Percentiles rank a stretch among this genome's conserved stretches.
Evolutionary conservation across 1,284 basidiomycete species (phyloP).

Genomic region (Cryptococcus sp.): DNA sequence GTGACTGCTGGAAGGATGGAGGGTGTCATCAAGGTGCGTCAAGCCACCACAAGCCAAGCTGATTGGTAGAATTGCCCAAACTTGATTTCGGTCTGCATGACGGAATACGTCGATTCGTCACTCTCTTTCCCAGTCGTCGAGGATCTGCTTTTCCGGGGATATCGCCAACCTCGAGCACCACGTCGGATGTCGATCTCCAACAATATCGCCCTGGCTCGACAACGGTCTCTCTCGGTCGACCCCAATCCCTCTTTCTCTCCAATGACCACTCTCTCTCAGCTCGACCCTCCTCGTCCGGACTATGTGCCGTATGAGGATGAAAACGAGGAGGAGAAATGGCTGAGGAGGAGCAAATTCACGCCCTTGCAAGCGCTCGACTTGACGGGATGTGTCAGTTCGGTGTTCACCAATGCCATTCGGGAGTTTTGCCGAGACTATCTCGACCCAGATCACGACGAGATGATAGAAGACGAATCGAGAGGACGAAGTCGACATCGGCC

Average conservation of each 20-base stretch:
- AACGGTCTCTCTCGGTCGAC: constrained; percentile 26
- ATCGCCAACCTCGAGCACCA: constrained; percentile 27
- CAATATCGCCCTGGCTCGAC: constrained; percentile 17
- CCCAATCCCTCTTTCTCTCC: constrained; percentile 14
- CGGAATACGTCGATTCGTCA: constrained; percentile 92
- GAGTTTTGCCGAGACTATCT: constrained; percentile 75
- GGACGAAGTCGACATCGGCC: constrained; percentile 21
- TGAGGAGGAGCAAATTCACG: constrained; percentile 43
- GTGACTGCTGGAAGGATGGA: constrained; percentile 84
- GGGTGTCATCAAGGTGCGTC: constrained; percentile 67
- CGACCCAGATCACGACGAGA: constrained; percentile 48
- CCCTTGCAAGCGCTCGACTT: constrained; percentile 85
- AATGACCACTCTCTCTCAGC: constrained; percentile 17
- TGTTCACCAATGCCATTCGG: constrained; percentile 75
- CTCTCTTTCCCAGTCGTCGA: constrained; percentile 72
- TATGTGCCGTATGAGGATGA: constrained; percentile 45
- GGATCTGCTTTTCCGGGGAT: constrained; percentile 78
- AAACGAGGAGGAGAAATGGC: constrained; percentile 63
- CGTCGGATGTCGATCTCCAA: constrained; percentile 15
- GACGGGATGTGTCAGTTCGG: constrained; percentile 86
- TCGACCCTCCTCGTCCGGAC: constrained; percentile 32
- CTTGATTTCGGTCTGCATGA: constrained; percentile 76
- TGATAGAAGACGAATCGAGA: constrained; percentile 49
- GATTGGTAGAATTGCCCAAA: constrained; percentile 70
- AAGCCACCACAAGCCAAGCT: not conserved